These are phyloP conservation scores for Protomyces inouyei DNA, from an alignment of 1,139 yeast species.

Conservation along the genomic window DNA sequence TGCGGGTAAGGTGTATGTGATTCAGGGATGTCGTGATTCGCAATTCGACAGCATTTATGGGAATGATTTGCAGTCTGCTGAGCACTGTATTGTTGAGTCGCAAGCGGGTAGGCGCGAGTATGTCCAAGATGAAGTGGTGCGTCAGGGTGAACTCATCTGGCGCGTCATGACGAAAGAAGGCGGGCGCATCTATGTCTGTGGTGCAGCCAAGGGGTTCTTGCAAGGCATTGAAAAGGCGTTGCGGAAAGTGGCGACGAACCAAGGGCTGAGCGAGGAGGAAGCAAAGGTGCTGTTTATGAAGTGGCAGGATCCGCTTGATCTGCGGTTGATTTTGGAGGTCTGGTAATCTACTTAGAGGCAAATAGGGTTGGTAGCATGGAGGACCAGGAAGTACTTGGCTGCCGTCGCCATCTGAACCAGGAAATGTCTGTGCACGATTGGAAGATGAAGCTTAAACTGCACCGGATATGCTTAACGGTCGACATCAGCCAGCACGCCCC, in stretches of 20 bases:
- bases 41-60: conserved; percentile 65
- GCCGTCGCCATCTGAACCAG: too few species aligned
- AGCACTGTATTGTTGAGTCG: conserved; percentile 56
- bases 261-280: conserved; percentile 49
- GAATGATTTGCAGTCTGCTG: conserved; percentile 58
- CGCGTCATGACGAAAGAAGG: conserved; percentile 54
- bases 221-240: conserved; percentile 69
- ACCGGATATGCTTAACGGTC: too few species aligned
- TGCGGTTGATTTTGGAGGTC: conserved; percentile 23
- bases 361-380: neutral
- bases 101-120: conserved; percentile 52
- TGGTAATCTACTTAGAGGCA: conserved; percentile 3
- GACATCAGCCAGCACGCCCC: too few species aligned
- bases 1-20: conserved; percentile 54
- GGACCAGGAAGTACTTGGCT: neutral
- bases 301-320: conserved; percentile 29
- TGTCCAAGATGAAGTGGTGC: conserved; percentile 64
- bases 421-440: too few species aligned
- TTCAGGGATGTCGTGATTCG: conserved; percentile 71
- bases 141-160: conserved; percentile 49
- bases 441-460: too few species aligned
- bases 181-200: conserved; percentile 78
- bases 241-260: conserved; percentile 51
- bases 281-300: conserved; percentile 49
- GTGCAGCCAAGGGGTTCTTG: conserved; percentile 82